phyloP scores from a whole-genome alignment of 2,329 filamentous ascomycete genomes.

The Magnaporthales sp. region DNA sequence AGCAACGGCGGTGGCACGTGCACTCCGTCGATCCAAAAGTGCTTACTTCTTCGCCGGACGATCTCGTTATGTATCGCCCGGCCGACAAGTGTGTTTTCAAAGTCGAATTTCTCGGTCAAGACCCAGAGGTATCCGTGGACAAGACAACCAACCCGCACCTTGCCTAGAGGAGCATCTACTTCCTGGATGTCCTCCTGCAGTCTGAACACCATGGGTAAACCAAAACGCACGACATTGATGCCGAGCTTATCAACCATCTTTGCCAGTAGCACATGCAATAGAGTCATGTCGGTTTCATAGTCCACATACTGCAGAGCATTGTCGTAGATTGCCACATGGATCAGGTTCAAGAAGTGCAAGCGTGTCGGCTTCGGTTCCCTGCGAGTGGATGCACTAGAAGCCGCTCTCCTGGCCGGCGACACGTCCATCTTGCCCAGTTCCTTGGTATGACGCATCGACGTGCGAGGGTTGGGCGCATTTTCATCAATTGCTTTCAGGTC shows the following conservation, averaged over 20 bases:
- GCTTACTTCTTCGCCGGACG: constrained; percentile 59
- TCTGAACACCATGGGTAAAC: constrained; percentile 80
- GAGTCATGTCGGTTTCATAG: constrained; percentile 63
- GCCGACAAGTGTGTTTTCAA: constrained; percentile 62
- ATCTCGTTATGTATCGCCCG: constrained; percentile 70
- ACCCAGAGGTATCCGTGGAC: constrained; percentile 87
- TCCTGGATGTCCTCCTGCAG: constrained; percentile 77
- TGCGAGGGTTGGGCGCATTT: constrained; percentile 22
- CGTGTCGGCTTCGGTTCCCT: constrained; percentile 48
- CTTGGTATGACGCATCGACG: background rate
- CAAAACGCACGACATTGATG: constrained; percentile 70
- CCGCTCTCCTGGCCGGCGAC: constrained; percentile 48
- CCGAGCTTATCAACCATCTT: constrained; percentile 70
- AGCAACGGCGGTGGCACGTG: constrained; percentile 59
- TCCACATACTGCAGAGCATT: constrained; percentile 67
- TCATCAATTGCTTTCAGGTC: constrained; percentile 58
- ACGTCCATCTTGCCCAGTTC: background rate
- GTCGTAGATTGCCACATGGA: constrained; percentile 87
- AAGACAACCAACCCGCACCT: constrained; percentile 73
- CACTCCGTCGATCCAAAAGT: constrained; percentile 72
- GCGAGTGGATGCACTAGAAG: constrained; percentile 56
- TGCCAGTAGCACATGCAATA: constrained; percentile 69
- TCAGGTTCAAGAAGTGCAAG: constrained; percentile 68
- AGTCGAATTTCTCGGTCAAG: constrained; percentile 66
- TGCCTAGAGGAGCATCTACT: constrained; percentile 56